These are phyloP conservation scores for Picea glauca DNA, from an alignment of 75 land plant species.

Conservation along the genomic window DNA sequence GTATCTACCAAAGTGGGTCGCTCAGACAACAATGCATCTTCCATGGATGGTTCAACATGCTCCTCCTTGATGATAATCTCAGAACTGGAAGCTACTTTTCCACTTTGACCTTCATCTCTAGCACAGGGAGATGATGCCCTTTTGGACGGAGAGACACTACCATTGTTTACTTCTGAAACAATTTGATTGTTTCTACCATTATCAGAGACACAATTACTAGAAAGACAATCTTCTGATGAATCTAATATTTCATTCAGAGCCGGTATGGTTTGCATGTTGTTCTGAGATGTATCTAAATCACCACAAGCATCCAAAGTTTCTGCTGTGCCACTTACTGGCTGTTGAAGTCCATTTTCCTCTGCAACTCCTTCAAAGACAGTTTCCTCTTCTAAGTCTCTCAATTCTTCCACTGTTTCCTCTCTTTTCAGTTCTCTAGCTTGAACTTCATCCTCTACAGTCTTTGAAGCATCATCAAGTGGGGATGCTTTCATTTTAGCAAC, in stretches of 20 bases:
- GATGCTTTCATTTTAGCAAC: constrained; percentile 35
- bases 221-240: constrained; percentile 1
- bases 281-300: constrained; percentile 2
- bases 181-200: background rate
- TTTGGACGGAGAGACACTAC: background rate
- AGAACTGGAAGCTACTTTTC: background rate
- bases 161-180: constrained; percentile 4
- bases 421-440: constrained; percentile 28
- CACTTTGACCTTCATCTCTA: background rate
- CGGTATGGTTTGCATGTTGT: background rate
- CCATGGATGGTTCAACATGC: background rate
- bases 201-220: background rate
- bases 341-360: constrained; percentile 7
- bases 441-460: constrained; percentile 18
- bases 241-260: background rate
- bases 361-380: constrained; percentile 3
- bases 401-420: constrained; percentile 47
- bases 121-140: background rate
- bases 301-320: background rate
- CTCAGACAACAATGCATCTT: background rate
- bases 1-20: background rate
- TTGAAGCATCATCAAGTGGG: constrained; percentile 28
- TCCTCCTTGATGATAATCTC: constrained; percentile 1
- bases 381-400: constrained; percentile 29
- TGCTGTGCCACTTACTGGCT: background rate